Conservation (phyloP, 352 stramenopile species). For the Globisporangium paroecandrum region DNA sequence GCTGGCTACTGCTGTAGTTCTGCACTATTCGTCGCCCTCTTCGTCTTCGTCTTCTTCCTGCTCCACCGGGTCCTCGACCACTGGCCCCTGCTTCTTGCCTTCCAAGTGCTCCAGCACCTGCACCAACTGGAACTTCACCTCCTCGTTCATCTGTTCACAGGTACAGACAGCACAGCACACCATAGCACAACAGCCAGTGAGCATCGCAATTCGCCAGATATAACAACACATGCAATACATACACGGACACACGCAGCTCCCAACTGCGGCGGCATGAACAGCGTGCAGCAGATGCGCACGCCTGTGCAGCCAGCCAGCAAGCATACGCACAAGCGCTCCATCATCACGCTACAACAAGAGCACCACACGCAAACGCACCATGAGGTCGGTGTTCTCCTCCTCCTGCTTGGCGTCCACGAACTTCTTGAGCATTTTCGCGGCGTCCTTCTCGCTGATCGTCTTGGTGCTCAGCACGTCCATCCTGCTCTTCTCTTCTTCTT, state of each 20-base stretch:
- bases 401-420: constrained; percentile 65
- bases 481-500: not conserved
- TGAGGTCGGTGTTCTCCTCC: constrained; percentile 61
- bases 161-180: too few relatives aligned
- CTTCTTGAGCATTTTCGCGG: constrained; percentile 75
- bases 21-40: constrained; percentile 12
- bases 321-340: not conserved
- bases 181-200: not conserved
- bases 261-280: not conserved
- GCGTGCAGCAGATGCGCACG: not conserved
- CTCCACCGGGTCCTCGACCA: constrained; percentile 7
- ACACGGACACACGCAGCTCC: not conserved
- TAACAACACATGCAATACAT: not conserved
- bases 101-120: constrained; percentile 75
- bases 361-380: constrained; percentile 37
- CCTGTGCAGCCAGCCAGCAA: not conserved
- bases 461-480: constrained; percentile 75
- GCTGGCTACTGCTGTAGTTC: not conserved
- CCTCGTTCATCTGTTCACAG: constrained; percentile 57
- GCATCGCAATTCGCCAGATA: not conserved
- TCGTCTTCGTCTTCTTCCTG: constrained; percentile 6
- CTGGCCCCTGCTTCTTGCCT: constrained; percentile 25
- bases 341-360: constrained; percentile 12
- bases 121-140: constrained; percentile 70
- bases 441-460: constrained; percentile 54